phyloP scores from a whole-genome alignment of 2,329 filamentous ascomycete genomes.

The Ascosphaera aggregata region DNA sequence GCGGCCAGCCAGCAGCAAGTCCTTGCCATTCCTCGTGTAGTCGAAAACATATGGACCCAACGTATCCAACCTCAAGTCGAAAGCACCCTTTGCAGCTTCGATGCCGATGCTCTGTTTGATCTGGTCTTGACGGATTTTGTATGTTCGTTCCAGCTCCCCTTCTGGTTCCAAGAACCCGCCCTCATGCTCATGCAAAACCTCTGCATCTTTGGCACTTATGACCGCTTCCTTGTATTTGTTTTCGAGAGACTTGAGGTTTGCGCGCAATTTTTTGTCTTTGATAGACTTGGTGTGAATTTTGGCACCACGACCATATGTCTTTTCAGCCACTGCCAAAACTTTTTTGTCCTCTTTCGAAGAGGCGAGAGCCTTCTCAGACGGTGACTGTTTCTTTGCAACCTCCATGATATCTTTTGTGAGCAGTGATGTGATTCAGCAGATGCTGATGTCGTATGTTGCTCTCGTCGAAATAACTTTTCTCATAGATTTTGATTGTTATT shows the following conservation, averaged over 20 bases:
- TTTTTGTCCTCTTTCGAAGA: conserved; percentile 19
- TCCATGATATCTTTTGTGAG: too few relatives aligned
- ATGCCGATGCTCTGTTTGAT: conserved; percentile 51
- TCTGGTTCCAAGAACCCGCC: conserved; percentile 75
- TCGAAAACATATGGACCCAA: conserved; percentile 75
- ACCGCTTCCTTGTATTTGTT: conserved; percentile 60
- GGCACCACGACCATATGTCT: conserved; percentile 64
- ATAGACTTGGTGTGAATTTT: conserved; percentile 48
- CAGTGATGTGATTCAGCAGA: conserved; percentile 16
- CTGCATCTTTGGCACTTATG: conserved; percentile 75
- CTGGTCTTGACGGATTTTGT: conserved; percentile 75
- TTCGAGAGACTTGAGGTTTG: conserved; percentile 58
- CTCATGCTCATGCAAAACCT: conserved; percentile 76
- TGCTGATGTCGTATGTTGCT: conserved; percentile 5
- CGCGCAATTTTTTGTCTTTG: conserved; percentile 73
- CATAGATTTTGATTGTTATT: too few relatives aligned
- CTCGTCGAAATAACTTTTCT: too few relatives aligned
- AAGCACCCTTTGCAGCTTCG: conserved; percentile 76
- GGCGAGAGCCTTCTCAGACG: too few relatives aligned
- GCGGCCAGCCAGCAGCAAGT: conserved; percentile 62
- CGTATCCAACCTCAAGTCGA: conserved; percentile 63
- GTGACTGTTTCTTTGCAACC: too few relatives aligned
- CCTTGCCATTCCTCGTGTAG: conserved; percentile 72
- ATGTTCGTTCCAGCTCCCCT: conserved; percentile 69
- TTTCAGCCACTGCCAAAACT: conserved; percentile 31